Base-by-base conservation (phyloP, 805 yeast genomes). In the Starmerella stigmatis region DNA sequence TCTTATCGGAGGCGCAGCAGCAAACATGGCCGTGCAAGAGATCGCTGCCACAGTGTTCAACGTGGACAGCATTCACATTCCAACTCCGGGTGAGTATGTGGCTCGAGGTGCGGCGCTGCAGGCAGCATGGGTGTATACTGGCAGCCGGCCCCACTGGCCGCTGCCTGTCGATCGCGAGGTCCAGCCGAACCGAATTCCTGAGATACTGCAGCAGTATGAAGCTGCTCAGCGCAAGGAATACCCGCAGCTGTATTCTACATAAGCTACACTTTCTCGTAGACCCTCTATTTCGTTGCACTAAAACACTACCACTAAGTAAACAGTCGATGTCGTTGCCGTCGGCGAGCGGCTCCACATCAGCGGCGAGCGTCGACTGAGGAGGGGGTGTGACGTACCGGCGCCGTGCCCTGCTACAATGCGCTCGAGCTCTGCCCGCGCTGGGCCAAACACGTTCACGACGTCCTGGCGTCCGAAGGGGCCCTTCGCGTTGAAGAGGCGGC, bases 391-490 rank as follows among this genome's bases (percentile, higher is more conserved):
- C 27, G 41, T n/a, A n/a, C n/a, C 35, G 17, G 26, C 8, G 19
- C 26, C 38, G 28, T 34, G 38, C 10, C 38, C 38, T 27, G 17
- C 15, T 4, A 34, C 43, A 10, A 45, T 28, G 4, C 21, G 12
- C 32, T 51, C 45, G 15, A 53, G 51, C 20, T 51, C 54, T 3
- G 34, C 38, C 11, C 34, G 31, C 21, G 38, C 32, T 4, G 52
- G 46, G 30, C 49, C 42, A 40, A 86, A 86, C 25, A 89, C 66
- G 0, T 96, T 81, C 7, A 79, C 73, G 1, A 86, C 94, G 60
- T 89, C 96, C 49, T 89, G 80, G 19, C 98, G 98, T 23, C 98
- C 98, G 69, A 89, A 89, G 1, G 98, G 98, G 0, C 98, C 98
- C 13, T 86, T 86, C 0, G 96, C 89, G 6, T 96, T 94, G 58